Evolutionary conservation across 2,329 filamentous ascomycete species (phyloP).

Genomic region (Colletotrichum sp.): DNA sequence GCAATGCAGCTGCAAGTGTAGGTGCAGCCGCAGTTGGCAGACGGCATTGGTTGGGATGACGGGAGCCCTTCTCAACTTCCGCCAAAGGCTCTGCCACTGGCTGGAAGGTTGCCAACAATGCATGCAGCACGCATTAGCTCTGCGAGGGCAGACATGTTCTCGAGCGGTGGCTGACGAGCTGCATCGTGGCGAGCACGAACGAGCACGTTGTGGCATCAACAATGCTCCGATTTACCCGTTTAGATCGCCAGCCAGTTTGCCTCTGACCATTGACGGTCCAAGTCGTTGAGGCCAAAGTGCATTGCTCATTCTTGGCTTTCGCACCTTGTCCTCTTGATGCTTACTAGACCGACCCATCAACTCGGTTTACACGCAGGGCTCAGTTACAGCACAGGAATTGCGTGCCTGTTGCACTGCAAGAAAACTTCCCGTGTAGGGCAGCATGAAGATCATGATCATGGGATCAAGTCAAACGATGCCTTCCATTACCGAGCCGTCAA

Average conservation of each 20-base stretch:
- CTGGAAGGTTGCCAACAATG: neutral
- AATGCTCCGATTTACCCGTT: neutral
- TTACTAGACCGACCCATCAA: neutral
- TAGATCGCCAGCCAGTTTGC: neutral
- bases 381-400: neutral
- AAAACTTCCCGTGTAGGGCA: neutral
- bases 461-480: neutral
- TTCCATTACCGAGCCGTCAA: neutral
- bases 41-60: neutral
- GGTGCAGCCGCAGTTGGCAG: neutral
- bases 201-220: neutral
- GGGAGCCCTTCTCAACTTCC: neutral
- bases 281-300: neutral
- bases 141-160: neutral
- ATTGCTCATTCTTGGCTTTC: neutral
- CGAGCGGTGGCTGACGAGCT: neutral
- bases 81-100: neutral
- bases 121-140: conserved; percentile 7
- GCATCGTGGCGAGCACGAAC: conserved; percentile 4
- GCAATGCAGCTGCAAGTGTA: neutral
- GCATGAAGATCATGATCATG: neutral
- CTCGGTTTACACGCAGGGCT: neutral
- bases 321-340: neutral
- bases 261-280: neutral
- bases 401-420: neutral